Evolutionary conservation across 192 early-diverging fungal species (phyloP).

Genomic region (Backusella tuberculispora): DNA sequence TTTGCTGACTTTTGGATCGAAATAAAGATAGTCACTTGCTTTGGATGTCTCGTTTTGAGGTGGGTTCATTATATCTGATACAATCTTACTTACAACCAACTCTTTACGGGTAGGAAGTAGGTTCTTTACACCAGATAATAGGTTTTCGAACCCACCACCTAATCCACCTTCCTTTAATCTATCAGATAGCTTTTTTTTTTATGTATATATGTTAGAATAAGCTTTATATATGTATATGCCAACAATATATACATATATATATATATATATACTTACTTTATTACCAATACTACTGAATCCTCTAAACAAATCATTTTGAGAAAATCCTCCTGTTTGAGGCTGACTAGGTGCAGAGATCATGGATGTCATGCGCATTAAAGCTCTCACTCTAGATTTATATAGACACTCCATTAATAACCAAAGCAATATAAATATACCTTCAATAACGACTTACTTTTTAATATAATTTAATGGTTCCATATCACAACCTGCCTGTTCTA

Average conservation of each 20-base stretch:
- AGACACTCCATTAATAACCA: neutral
- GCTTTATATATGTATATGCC: neutral
- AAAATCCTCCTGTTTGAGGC: constrained; percentile 33
- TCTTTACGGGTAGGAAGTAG: constrained; percentile 91
- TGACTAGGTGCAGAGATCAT: constrained; percentile 49
- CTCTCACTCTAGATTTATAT: constrained; percentile 48
- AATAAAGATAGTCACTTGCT: constrained; percentile 85
- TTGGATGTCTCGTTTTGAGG: constrained; percentile 49
- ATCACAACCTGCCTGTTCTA: constrained; percentile 74
- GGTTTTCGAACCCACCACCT: constrained; percentile 71
- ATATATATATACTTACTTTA: constrained; percentile 49
- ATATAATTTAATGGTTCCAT: constrained; percentile 80
- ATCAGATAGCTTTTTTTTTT: constrained; percentile 67
- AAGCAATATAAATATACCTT: neutral
- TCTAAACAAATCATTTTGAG: constrained; percentile 54
- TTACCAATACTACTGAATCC: constrained; percentile 75
- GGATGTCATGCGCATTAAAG: constrained; percentile 64
- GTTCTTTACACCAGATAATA: constrained; percentile 92
- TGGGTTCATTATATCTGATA: constrained; percentile 85
- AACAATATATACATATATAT: neutral
- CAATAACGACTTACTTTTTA: constrained; percentile 62
- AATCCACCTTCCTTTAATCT: constrained; percentile 69
- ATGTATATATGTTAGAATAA: neutral
- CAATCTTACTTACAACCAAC: constrained; percentile 81
- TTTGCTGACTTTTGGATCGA: constrained; percentile 84